Conservation (phyloP, 1,284 basidiomycete species). For the Rhodofomes roseus region DNA sequence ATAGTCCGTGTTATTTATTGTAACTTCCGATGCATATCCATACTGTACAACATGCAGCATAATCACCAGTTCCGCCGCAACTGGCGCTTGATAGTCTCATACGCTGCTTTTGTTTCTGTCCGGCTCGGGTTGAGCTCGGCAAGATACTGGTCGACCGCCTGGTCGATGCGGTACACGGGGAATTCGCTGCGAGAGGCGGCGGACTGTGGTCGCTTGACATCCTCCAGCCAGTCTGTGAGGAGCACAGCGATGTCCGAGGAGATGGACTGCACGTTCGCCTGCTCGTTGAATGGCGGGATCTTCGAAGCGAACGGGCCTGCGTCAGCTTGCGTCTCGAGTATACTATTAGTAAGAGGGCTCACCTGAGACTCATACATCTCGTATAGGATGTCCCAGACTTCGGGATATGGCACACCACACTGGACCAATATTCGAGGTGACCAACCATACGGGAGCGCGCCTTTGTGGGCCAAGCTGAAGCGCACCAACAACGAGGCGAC, state of each 20-base stretch:
- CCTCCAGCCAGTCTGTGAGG: conserved; percentile 73
- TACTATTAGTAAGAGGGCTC: not conserved
- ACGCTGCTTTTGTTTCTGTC: conserved; percentile 54
- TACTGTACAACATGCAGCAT: not conserved
- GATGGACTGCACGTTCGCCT: conserved; percentile 71
- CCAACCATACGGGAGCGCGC: conserved; percentile 72
- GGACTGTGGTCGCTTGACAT: conserved; percentile 60
- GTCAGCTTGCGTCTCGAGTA: not conserved
- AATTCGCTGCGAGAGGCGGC: conserved; percentile 51
- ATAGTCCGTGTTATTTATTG: conserved; percentile 5
- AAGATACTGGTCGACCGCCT: conserved; percentile 67
- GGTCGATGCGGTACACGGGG: conserved; percentile 71
- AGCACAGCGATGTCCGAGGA: conserved; percentile 76
- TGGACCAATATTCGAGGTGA: conserved; percentile 72
- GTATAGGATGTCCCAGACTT: conserved; percentile 83
- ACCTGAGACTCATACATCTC: conserved; percentile 88
- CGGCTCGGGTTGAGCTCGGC: conserved; percentile 58
- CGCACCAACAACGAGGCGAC: conserved; percentile 67
- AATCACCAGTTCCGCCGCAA: conserved; percentile 52
- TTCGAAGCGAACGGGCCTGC: conserved; percentile 24
- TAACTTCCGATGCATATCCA: not conserved
- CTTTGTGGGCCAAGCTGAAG: conserved; percentile 62
- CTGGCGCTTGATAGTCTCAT: conserved; percentile 66
- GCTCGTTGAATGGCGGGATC: conserved; percentile 82
- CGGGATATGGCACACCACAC: conserved; percentile 71